Percentiles rank a stretch among this genome's conserved stretches.
Evolutionary conservation across 1,139 yeast species (phyloP).

Genomic region (Debaryomyces singareniensis): DNA sequence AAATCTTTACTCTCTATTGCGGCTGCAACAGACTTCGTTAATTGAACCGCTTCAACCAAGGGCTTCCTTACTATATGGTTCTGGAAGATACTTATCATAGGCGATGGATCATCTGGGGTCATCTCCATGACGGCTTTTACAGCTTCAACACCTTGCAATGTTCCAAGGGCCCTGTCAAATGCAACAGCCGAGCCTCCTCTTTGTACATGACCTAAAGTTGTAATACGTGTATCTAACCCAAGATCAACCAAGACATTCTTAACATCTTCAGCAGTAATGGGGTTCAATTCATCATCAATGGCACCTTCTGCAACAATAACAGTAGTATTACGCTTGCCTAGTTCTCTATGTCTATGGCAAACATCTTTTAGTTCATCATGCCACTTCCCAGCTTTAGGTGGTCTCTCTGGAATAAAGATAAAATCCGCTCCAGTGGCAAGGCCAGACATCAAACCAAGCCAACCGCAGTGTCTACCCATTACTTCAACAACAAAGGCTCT

Average conservation of each 20-base stretch:
- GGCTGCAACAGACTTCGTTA: constrained; percentile 80
- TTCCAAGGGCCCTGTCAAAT: constrained; percentile 81
- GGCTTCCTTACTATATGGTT: constrained; percentile 81
- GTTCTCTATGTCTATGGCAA: constrained; percentile 67
- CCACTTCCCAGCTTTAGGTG: constrained; percentile 67
- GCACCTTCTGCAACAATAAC: constrained; percentile 99
- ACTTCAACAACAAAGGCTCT: constrained; percentile 97
- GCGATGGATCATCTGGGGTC: constrained; percentile 89
- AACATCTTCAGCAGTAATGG: constrained; percentile 75
- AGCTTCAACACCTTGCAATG: constrained; percentile 96
- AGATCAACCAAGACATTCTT: constrained; percentile 72
- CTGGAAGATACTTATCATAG: constrained; percentile 87
- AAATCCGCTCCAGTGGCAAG: constrained; percentile 93
- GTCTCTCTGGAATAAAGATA: constrained; percentile 88
- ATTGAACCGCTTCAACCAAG: constrained; percentile 79
- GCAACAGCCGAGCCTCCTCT: constrained; percentile 99
- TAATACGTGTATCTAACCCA: constrained; percentile 90
- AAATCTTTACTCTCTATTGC: constrained; percentile 79
- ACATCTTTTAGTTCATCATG: constrained; percentile 66
- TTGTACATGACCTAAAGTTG: constrained; percentile 95
- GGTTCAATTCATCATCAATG: constrained; percentile 71
- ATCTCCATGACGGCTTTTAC: constrained; percentile 85
- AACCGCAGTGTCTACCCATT: constrained; percentile 99
- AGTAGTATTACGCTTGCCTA: constrained; percentile 90
- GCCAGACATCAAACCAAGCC: constrained; percentile 97